Conservation (phyloP, 2,329 filamentous ascomycete species). For the Neopestalotiopsis sp. region DNA sequence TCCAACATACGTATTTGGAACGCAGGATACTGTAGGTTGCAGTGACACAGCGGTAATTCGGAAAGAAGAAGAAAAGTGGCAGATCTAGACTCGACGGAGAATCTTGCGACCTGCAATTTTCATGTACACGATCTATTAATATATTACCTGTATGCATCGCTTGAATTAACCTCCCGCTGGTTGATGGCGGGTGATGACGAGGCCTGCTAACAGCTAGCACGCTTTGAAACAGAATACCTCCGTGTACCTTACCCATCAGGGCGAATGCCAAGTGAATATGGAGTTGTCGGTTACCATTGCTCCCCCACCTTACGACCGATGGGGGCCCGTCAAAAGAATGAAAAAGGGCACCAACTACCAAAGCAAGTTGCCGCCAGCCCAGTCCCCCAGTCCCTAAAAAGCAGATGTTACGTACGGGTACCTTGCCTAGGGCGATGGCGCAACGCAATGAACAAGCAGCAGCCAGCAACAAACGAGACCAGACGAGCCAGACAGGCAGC, state of each 20-base stretch:
- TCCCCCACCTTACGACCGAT: not conserved
- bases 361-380: not conserved
- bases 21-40: too few species aligned
- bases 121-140: not conserved
- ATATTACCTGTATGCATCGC: not conserved
- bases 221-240: not conserved
- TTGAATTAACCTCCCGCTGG: not conserved
- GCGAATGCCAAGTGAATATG: not conserved
- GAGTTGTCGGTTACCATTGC: not conserved
- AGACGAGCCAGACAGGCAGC: too few species aligned
- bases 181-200: not conserved
- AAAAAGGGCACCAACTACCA: not conserved
- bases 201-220: not conserved
- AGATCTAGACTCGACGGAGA: too few species aligned
- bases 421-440: too few species aligned
- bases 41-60: too few species aligned
- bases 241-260: not conserved
- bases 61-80: too few species aligned
- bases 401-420: too few species aligned
- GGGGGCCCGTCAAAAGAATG: not conserved
- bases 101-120: too few species aligned
- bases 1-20: too few species aligned
- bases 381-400: too few species aligned
- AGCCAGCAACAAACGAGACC: too few species aligned
- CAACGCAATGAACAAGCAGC: too few species aligned